phyloP scores from a whole-genome alignment of 768 basidiomycete genomes.

The Leucocoprinus birnbaumii region DNA sequence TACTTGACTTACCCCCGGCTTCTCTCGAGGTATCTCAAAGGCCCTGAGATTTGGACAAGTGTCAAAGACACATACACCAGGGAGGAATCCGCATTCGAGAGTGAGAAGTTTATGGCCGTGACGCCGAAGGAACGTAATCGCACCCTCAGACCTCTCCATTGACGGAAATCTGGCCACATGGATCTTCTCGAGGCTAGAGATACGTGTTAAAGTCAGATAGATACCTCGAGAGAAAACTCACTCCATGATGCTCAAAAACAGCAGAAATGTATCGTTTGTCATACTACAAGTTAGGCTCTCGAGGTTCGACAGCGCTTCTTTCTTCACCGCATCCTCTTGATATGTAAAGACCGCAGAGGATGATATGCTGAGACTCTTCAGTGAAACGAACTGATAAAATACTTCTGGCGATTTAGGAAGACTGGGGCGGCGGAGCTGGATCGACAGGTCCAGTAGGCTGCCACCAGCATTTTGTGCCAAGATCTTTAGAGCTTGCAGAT shows the following conservation, averaged over 20 bases:
- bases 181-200: background rate
- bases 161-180: background rate
- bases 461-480: background rate
- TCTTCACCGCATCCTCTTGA: background rate
- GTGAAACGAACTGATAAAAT: background rate
- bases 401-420: background rate
- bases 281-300: conserved; percentile 2
- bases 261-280: conserved; percentile 1
- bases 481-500: background rate
- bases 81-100: conserved; percentile 6
- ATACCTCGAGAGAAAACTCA: background rate
- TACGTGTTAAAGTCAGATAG: background rate
- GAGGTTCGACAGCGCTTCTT: conserved; percentile 2
- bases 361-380: background rate
- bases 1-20: conserved; percentile 5
- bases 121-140: background rate
- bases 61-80: conserved; percentile 7
- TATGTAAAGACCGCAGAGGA: conserved; percentile 3
- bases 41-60: background rate
- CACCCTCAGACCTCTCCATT: conserved; percentile 2
- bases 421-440: background rate
- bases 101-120: background rate
- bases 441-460: conserved; percentile 1
- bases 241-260: background rate
- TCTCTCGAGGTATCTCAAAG: background rate